Evolutionary conservation across 768 basidiomycete species (phyloP), one percentile per base, ranked within the genome.

Genomic region (Kwoniella bestiolae): DNA sequence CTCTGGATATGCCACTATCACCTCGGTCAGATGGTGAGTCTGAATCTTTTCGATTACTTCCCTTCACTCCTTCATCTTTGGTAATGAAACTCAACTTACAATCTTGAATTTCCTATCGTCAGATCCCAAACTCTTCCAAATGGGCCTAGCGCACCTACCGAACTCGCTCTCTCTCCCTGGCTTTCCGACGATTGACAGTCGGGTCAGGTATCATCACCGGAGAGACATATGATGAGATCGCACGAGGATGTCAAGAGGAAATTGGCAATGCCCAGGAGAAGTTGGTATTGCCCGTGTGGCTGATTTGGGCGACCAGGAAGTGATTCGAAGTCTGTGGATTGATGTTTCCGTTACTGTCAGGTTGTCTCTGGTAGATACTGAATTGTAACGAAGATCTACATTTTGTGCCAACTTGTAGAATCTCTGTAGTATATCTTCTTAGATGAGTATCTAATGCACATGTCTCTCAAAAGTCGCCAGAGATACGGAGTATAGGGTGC

Each of bases 11-110:
- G 46, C 59, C 59, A 4, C 18, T 60, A 31, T 50, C 47, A 29
- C 59, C 59, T 34, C 50, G 59, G 46, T 60, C 59, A 47, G 25
- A 44, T 26, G 59, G 59, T 60, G 25, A 11, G 38, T 45, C 14
- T 32, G 9, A 29, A 11, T 26, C 25, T 34, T 6, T 32, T 14
- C 9, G 1, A 12, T 32, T n/a, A n/a, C n/a, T n/a, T n/a, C n/a
- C n/a, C n/a, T n/a, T n/a, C n/a, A n/a, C 29, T 53, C 11, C 14
- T 6, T n/a, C n/a, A 14, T 25, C 25, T 47, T 25, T 21, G 25
- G 23, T 47, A 47, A 14, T 47, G 25, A n/a, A 11, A 47, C 23
- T 8, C 23, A 51, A 23, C 50, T 26, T 51, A 3, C 14, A 7
- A 11, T 51, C 9, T 5, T 51, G 49, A 26, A 31, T 5, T 21